Conservation (phyloP, 2,329 filamentous ascomycete genomes). For the Rhytidhysteron rufulum region DNA sequence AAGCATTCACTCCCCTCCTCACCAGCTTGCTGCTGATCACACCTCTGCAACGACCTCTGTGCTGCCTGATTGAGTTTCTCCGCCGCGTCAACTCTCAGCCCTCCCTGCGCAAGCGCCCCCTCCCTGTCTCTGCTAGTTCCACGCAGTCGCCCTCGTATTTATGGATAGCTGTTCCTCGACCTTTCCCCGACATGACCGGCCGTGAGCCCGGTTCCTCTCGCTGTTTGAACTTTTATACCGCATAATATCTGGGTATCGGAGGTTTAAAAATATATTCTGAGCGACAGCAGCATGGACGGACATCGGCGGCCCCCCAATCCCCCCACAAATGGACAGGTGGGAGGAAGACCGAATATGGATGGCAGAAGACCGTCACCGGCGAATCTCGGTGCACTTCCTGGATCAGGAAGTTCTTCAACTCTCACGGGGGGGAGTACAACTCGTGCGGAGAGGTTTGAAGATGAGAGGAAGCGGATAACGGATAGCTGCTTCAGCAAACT, state of each 20-base stretch:
- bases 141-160: neutral
- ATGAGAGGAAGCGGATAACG: constrained; percentile 92
- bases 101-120: no score
- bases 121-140: no score
- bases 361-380: constrained; percentile 15
- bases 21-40: no score
- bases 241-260: neutral
- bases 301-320: constrained; percentile 23
- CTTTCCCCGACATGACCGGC: constrained; percentile 2
- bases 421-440: constrained; percentile 26
- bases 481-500: constrained; percentile 92
- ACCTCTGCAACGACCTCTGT: no score
- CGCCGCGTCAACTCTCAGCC: no score
- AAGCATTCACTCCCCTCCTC: no score
- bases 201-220: neutral
- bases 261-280: neutral
- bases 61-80: no score
- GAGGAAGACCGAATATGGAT: constrained; percentile 13
- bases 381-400: constrained; percentile 4
- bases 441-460: constrained; percentile 84
- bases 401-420: constrained; percentile 13
- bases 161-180: neutral
- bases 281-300: constrained; percentile 26
- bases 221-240: neutral
- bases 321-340: constrained; percentile 22